A percentile compares a stretch with the other conserved stretches of the same genome.
Evolutionary conservation across 129 eudicot species (phyloP).

Genomic region (Chrysanthemum seticuspe): DNA sequence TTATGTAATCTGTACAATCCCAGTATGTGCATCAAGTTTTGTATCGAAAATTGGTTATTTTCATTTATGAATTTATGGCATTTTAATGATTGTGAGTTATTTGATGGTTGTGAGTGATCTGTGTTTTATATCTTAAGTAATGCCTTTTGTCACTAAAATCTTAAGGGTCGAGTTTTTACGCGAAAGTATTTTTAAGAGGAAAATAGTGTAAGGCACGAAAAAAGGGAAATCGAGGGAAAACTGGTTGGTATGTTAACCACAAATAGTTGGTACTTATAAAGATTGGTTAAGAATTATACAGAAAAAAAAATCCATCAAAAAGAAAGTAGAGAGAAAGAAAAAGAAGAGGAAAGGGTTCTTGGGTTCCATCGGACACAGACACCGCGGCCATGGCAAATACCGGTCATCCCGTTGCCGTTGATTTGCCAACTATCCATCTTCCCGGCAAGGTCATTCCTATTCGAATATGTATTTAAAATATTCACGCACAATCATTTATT

Average conservation of each 20-base stretch:
- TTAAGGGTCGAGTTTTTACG: too few relatives aligned
- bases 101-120: background rate
- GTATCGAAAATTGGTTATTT: conserved; percentile 17
- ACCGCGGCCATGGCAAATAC: conserved; percentile 79
- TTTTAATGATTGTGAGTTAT: background rate
- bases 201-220: conserved; percentile 13
- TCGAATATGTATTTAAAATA: background rate
- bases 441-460: conserved; percentile 61
- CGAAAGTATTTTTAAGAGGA: background rate
- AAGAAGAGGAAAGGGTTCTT: conserved; percentile 17
- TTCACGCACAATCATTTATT: too few relatives aligned
- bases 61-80: conserved; percentile 10
- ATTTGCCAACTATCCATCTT: conserved; percentile 66
- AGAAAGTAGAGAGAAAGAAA: conserved; percentile 7
- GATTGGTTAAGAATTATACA: background rate
- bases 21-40: conserved; percentile 24
- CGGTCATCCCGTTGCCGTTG: conserved; percentile 62
- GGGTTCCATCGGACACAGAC: conserved; percentile 34
- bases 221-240: conserved; percentile 30
- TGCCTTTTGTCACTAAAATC: too few relatives aligned
- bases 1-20: background rate
- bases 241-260: conserved; percentile 50
- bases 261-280: conserved; percentile 23
- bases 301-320: background rate
- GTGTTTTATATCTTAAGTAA: too few relatives aligned